phyloP scores from a whole-genome alignment of 1,284 basidiomycete genomes.

The Rhodofomes roseus region DNA sequence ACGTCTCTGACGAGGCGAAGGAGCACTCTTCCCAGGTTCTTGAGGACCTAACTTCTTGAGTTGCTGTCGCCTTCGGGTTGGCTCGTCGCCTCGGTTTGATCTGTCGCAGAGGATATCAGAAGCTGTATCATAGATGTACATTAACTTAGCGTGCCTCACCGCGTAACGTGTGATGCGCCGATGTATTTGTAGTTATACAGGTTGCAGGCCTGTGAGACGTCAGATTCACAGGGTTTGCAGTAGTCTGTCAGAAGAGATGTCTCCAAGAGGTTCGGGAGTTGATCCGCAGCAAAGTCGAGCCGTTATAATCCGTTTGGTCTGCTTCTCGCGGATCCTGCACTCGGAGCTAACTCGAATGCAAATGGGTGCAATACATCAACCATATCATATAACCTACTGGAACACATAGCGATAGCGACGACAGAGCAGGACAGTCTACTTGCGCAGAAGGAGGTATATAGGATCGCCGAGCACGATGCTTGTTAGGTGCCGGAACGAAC shows the following conservation, averaged over 20 bases:
- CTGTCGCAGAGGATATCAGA: slow-evolving; percentile 1
- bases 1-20: slow-evolving; percentile 44
- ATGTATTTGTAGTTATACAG: not conserved
- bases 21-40: slow-evolving; percentile 30
- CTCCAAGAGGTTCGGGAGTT: too few species aligned
- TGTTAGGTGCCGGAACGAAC: slow-evolving; percentile 91
- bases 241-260: too few species aligned
- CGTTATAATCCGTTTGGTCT: too few species aligned
- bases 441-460: slow-evolving; percentile 86
- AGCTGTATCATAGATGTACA: slow-evolving; percentile 7
- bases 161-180: not conserved
- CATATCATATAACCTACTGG: not conserved
- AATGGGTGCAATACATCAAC: not conserved
- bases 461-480: slow-evolving; percentile 91
- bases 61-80: not conserved
- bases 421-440: slow-evolving; percentile 36
- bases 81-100: not conserved
- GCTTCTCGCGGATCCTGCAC: too few species aligned
- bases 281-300: too few species aligned
- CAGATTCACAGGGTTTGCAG: not conserved
- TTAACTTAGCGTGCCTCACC: not conserved
- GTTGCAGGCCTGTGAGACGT: not conserved
- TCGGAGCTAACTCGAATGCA: too few species aligned
- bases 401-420: slow-evolving; percentile 6
- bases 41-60: slow-evolving; percentile 10